phyloP scores from a whole-genome alignment of 139 green algal species.

The Yamagishiella unicocca region DNA sequence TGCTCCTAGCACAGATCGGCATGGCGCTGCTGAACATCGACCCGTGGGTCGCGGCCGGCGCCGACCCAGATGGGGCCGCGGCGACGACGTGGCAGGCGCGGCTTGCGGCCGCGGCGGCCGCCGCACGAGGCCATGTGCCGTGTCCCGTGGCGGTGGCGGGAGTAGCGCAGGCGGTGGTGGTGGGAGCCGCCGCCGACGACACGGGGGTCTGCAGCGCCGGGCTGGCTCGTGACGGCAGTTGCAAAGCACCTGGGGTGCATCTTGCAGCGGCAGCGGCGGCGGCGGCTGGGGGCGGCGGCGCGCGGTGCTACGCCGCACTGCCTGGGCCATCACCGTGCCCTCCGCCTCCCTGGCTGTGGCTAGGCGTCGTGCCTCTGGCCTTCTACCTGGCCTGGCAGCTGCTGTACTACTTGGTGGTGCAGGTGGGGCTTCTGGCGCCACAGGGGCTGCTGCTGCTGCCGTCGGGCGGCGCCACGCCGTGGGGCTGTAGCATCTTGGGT shows the following conservation, averaged over 20 bases:
- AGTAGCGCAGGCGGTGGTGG: too few species aligned
- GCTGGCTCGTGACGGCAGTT: too few species aligned
- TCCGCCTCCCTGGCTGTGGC: constrained; percentile 51
- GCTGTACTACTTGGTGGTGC: constrained; percentile 75
- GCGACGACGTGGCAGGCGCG: too few species aligned
- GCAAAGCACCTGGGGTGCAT: too few species aligned
- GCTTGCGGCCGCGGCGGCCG: too few species aligned
- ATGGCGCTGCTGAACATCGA: background rate
- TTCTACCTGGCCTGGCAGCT: constrained; percentile 80
- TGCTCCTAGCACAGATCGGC: background rate
- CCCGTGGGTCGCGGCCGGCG: background rate
- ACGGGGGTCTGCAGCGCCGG: too few species aligned
- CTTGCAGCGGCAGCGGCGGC: background rate
- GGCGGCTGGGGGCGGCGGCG: background rate
- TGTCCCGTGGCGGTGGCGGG: too few species aligned
- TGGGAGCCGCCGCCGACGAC: too few species aligned
- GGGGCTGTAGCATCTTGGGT: too few species aligned
- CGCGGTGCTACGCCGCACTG: background rate
- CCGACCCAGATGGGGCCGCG: too few species aligned
- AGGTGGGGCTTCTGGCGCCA: constrained; percentile 50
- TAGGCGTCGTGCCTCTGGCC: constrained; percentile 59
- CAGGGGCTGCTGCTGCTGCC: background rate
- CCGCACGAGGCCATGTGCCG: too few species aligned
- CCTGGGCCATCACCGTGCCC: background rate
- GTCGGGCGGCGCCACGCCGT: too few species aligned